Evolutionary conservation across 345 rosid species (phyloP), one percentile per base, ranked within the genome.

Genomic region (Stellera chamaejasme): DNA sequence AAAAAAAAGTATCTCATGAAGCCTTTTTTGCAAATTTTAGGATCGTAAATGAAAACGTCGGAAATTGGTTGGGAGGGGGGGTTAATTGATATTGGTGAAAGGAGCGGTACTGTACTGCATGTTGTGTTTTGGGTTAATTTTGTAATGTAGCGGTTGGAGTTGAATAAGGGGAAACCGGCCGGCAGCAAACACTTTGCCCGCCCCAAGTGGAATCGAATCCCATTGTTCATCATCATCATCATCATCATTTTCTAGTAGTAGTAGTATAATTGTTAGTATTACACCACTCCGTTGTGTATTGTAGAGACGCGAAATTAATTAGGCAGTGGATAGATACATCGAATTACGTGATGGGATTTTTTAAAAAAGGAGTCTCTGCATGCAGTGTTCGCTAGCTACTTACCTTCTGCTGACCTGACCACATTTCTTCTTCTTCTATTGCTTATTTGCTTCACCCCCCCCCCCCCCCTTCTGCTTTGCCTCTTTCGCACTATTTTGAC

Each of bases 321-420:
- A n/a, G n/a, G n/a, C n/a, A n/a, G n/a, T n/a, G 65, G 64, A 75
- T 70, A 62, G 65, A 77, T 73, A 67, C 73, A 72, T 77, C 69
- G 82, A 67, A 66, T 58, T 50, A 63, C 71, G 78, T 68, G 80
- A 80, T 68, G 66, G 59, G 78, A 72, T 77, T 69, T 70, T 19
- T 19, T 19, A 19, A 68, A 66, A 32, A n/a, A n/a, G n/a, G n/a
- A 63, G 73, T 72, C 78, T 70, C 78, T 70, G 77, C n/a, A n/a
- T n/a, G n/a, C n/a, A n/a, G n/a, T 59, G 44, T 39, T 65, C 39
- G 23, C 23, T 19, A 19, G 23, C 23, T 19, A 19, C 23, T 1
- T 19, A 19, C 3, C 39, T 4, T 3, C 39, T 42, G 53, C 68
- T 65, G 76, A 68, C 76, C 68, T 65, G 76, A 68, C 76, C 69